Conservation (phyloP, 129 eudicot genomes). For the Silybum marianum region DNA sequence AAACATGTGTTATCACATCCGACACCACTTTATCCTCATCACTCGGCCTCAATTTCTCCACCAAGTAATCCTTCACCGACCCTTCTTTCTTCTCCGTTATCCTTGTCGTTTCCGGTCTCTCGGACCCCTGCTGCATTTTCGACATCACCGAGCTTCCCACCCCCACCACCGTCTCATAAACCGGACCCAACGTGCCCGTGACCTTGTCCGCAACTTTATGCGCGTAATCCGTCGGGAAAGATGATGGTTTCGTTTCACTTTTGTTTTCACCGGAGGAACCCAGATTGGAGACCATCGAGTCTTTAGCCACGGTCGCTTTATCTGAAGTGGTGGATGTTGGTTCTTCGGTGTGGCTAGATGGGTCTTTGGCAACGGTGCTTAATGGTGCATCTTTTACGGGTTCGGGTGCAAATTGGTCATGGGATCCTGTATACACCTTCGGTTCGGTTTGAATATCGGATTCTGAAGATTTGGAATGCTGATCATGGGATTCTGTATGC, state of each 20-base stretch:
- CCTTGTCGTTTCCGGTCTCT: not conserved
- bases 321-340: slow-evolving; percentile 41
- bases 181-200: slow-evolving; percentile 48
- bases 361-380: slow-evolving; percentile 23
- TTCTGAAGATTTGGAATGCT: not conserved
- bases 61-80: slow-evolving; percentile 51
- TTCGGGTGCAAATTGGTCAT: slow-evolving; percentile 30
- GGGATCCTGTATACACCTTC: slow-evolving; percentile 10
- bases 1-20: slow-evolving; percentile 42
- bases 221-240: slow-evolving; percentile 39
- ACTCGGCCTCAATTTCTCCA: slow-evolving; percentile 64
- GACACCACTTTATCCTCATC: slow-evolving; percentile 76
- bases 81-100: slow-evolving; percentile 37
- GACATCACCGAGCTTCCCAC: slow-evolving; percentile 41
- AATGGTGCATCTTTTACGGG: slow-evolving; percentile 21
- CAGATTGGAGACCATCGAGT: slow-evolving; percentile 44
- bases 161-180: slow-evolving; percentile 45
- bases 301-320: slow-evolving; percentile 46
- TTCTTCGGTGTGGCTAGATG: slow-evolving; percentile 23
- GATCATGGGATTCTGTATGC: slow-evolving; percentile 21
- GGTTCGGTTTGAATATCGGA: slow-evolving; percentile 1
- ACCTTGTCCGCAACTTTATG: slow-evolving; percentile 39
- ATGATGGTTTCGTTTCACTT: slow-evolving; percentile 12
- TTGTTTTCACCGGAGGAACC: slow-evolving; percentile 22
- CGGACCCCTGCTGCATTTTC: slow-evolving; percentile 35